A percentile compares a stretch with the other conserved stretches of the same genome.
These are phyloP conservation scores for Kodamaea neixiangensis DNA, from an alignment of 805 yeast species.

Conservation along the genomic window DNA sequence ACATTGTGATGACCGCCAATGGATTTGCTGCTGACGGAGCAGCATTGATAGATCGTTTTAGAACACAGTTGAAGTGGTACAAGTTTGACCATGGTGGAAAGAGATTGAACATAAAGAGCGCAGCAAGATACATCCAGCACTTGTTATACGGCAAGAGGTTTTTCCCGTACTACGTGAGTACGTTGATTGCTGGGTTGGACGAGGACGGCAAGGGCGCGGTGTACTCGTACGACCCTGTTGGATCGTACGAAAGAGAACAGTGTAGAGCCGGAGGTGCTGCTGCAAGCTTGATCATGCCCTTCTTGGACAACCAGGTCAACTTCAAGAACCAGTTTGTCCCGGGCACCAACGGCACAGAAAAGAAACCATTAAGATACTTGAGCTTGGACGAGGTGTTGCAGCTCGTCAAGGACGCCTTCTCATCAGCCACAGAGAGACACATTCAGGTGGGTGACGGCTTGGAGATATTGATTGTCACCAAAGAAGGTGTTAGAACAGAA, in stretches of 20 bases:
- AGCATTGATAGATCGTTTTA: conserved; percentile 76
- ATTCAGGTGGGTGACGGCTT: conserved; percentile 97
- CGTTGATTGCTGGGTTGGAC: conserved; percentile 92
- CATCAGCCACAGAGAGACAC: conserved; percentile 97
- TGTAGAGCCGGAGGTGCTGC: conserved; percentile 99
- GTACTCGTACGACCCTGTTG: conserved; percentile 96
- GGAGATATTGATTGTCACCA: conserved; percentile 86
- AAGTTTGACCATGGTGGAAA: conserved; percentile 81
- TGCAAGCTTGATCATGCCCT: conserved; percentile 93
- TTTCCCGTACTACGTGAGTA: conserved; percentile 95
- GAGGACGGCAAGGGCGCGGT: conserved; percentile 91
- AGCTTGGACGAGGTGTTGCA: conserved; percentile 81
- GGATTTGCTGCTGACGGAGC: conserved; percentile 96
- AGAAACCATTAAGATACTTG: conserved; percentile 62
- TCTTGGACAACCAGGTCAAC: conserved; percentile 95
- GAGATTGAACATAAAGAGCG: conserved; percentile 63
- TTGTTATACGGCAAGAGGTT: conserved; percentile 88
- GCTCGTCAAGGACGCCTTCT: conserved; percentile 89
- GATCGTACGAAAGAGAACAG: conserved; percentile 95
- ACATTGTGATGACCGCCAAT: conserved; percentile 84
- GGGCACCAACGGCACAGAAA: conserved; percentile 64
- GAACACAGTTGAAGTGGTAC: conserved; percentile 80
- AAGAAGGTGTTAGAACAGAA: conserved; percentile 86
- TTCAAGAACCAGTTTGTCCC: conserved; percentile 89
- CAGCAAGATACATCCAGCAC: conserved; percentile 91